Conservation (phyloP, 805 yeast genomes). For the Tetrapisispora nanseiensis region DNA sequence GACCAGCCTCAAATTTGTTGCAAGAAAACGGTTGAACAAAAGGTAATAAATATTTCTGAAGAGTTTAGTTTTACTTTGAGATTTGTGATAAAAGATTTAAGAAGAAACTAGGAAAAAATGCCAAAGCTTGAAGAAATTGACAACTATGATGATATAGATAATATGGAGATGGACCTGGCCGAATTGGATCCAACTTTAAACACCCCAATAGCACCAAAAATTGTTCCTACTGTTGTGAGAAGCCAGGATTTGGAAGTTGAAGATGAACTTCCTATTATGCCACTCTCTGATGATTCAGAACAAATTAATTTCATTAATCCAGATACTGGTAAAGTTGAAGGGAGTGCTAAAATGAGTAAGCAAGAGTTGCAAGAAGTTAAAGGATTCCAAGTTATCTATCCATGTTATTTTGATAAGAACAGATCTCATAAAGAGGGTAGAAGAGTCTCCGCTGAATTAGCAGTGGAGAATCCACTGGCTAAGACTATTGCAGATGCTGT, state of each 20-base stretch:
- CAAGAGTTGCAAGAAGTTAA: slow-evolving; percentile 58
- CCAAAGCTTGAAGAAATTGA: slow-evolving; percentile 65
- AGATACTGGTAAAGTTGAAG: slow-evolving; percentile 23
- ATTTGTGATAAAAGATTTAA: too few species aligned
- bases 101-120: slow-evolving; percentile 27
- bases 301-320: slow-evolving; percentile 21
- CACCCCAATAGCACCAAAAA: slow-evolving; percentile 65
- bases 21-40: too few species aligned
- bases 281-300: slow-evolving; percentile 6
- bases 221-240: slow-evolving; percentile 49
- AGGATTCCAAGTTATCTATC: slow-evolving; percentile 69
- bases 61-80: too few species aligned
- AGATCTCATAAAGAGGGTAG: slow-evolving; percentile 77
- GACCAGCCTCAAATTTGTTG: too few species aligned
- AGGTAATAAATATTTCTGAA: too few species aligned
- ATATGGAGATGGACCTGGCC: slow-evolving; percentile 87
- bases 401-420: slow-evolving; percentile 80
- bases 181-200: slow-evolving; percentile 68
- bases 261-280: slow-evolving; percentile 24
- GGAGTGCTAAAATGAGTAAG: slow-evolving; percentile 31
- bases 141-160: slow-evolving; percentile 78
- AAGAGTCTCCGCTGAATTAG: slow-evolving; percentile 55
- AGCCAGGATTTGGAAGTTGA: slow-evolving; percentile 39
- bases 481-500: slow-evolving; percentile 71
- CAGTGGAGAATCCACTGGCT: slow-evolving; percentile 84